A percentile compares a stretch with the other conserved stretches of the same genome.
These are phyloP conservation scores for Ustilago crameri DNA, from an alignment of 1,284 basidiomycete genomes.

Conservation along the genomic window DNA sequence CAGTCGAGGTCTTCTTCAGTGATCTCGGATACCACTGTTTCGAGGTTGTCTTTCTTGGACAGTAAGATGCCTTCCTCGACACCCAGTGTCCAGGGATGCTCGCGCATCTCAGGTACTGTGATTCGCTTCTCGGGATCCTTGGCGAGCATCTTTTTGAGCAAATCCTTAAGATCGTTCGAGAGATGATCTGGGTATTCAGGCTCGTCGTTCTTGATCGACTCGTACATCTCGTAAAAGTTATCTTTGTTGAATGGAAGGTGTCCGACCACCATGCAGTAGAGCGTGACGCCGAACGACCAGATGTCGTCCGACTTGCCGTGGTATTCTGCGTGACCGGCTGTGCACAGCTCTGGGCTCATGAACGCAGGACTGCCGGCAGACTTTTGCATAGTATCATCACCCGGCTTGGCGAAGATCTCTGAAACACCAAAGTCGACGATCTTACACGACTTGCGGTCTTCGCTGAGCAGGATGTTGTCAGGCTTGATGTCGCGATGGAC, in stretches of 20 bases:
- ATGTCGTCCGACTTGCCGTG: slow-evolving; percentile 72
- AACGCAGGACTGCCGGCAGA: slow-evolving; percentile 73
- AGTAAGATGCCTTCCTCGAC: slow-evolving; percentile 45
- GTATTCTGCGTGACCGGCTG: slow-evolving; percentile 57
- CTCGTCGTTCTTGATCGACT: slow-evolving; percentile 70
- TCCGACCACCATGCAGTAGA: slow-evolving; percentile 73
- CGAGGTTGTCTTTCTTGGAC: slow-evolving; percentile 53
- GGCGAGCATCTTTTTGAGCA: slow-evolving; percentile 56
- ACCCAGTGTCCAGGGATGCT: slow-evolving; percentile 59
- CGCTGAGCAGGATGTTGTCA: slow-evolving; percentile 72
- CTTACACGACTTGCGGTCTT: slow-evolving; percentile 71
- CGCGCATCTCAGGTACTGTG: slow-evolving; percentile 51
- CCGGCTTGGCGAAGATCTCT: slow-evolving; percentile 71
- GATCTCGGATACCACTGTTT: slow-evolving; percentile 55
- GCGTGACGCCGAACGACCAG: slow-evolving; percentile 73
- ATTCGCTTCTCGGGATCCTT: slow-evolving; percentile 60
- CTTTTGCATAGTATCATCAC: slow-evolving; percentile 70
- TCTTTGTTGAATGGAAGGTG: slow-evolving; percentile 71
- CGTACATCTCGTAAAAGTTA: slow-evolving; percentile 71
- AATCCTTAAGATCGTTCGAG: slow-evolving; percentile 41
- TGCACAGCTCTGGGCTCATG: slow-evolving; percentile 72
- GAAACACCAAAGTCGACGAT: slow-evolving; percentile 74
- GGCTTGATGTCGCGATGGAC: slow-evolving; percentile 73
- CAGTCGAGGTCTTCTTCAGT: slow-evolving; percentile 66
- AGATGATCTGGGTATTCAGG: slow-evolving; percentile 56